Evolutionary conservation across 192 early-diverging fungal species (phyloP), one percentile per base, ranked within the genome.

Genomic region (Coemansia aciculifera): DNA sequence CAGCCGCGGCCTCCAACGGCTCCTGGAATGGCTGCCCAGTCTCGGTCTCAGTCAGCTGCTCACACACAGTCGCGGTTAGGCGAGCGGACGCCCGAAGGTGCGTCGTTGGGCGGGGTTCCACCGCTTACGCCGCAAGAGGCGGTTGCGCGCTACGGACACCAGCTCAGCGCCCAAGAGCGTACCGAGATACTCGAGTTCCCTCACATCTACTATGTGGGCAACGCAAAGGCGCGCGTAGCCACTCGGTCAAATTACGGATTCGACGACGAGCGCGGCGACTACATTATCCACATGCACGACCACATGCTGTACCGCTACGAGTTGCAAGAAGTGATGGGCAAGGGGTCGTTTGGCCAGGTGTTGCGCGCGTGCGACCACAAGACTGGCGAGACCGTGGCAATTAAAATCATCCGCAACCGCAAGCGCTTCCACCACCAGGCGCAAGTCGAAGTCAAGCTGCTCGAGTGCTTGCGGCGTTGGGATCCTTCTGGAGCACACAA

Each of bases 321-420:
- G 77, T 83, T 99, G 27, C 61, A 96, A 48, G 91, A 92, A 19
- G 83, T 93, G 56, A 79, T 99, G 42, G 97, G 97, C 60, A 96
- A 98, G 75, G 94, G 93, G 12, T 91, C 92, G 9, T 99, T 99
- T 78, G 97, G 97, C 13, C 95, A 98, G 67, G 96, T 98, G 8
- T 85, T 95, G 66, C 93, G 94, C 62, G 95, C 94, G 67, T 90
- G 88, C 64, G 97, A 99, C 79, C 97, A 99, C 84, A 95, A 94
- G 69, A 88, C 90, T 1, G 93, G 92, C 40, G 84, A 86, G 32
- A 84, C 90, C 60, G 92, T 94, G 38, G 97, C 96, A 11, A 85
- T 98, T 56, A 98, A 98, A 81, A 91, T 98, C 43, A 99, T 98
- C 62, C 84, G 95, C 56, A 99, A 98, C 84, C 95, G 95, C 87